A percentile compares a stretch with the other conserved stretches of the same genome.
These are phyloP conservation scores for Rhodotorula sp. DNA, from an alignment of 1,284 basidiomycete species.

Conservation along the genomic window DNA sequence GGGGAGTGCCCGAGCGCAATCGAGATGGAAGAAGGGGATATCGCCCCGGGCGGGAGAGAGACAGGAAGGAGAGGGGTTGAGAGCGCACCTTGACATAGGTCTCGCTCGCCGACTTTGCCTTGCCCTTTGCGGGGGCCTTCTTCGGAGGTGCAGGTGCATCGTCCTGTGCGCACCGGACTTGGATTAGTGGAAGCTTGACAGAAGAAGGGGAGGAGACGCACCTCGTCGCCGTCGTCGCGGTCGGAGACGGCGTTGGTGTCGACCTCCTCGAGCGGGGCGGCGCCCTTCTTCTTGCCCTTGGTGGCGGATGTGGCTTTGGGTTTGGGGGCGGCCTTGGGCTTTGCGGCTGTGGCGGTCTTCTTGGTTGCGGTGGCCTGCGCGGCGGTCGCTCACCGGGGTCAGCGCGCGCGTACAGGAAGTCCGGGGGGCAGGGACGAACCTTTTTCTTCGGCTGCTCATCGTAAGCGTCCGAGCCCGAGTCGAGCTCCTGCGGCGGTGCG, in stretches of 20 bases:
- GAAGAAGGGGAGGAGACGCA: not conserved
- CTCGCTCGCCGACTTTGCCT: slow-evolving; percentile 45
- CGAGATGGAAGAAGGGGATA: no score
- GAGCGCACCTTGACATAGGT: slow-evolving; percentile 44
- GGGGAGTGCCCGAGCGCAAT: no score
- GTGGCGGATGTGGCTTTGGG: slow-evolving; percentile 49
- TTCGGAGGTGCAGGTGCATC: slow-evolving; percentile 18
- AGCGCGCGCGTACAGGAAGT: not conserved
- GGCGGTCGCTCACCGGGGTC: not conserved
- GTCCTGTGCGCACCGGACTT: slow-evolving; percentile 39
- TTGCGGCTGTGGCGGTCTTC: slow-evolving; percentile 4
- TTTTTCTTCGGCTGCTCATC: slow-evolving; percentile 24
- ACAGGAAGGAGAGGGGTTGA: not conserved
- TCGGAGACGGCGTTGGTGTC: slow-evolving; percentile 54
- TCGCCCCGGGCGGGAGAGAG: no score
- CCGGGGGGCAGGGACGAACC: not conserved
- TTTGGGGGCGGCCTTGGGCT: slow-evolving; percentile 35
- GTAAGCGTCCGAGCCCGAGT: slow-evolving; percentile 24
- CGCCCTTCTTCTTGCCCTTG: slow-evolving; percentile 40
- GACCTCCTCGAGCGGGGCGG: slow-evolving; percentile 61
- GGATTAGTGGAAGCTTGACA: slow-evolving; percentile 23
- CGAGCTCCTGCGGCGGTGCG: slow-evolving; percentile 2
- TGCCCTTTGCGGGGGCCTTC: slow-evolving; percentile 33
- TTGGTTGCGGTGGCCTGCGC: not conserved
- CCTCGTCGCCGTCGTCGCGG: slow-evolving; percentile 49